Conservation (phyloP, 371 early-diverging fungal species). For the Cokeromyces recurvatus region DNA sequence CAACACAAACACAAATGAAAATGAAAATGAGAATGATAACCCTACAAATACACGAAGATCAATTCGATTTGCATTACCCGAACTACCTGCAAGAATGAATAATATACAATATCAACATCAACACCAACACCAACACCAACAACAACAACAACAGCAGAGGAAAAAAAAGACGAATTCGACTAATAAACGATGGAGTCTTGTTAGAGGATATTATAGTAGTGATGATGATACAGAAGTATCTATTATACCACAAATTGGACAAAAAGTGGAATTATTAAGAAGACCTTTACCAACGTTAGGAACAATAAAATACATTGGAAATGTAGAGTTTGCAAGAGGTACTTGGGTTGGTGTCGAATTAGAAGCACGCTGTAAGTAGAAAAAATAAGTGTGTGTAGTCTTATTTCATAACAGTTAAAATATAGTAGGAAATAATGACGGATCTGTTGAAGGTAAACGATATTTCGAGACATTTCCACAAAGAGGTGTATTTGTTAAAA, state of each 20-base stretch:
- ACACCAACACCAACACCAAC: not conserved
- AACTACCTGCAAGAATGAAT: constrained; percentile 9
- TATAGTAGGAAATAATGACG: constrained; percentile 38
- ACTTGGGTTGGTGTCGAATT: constrained; percentile 45
- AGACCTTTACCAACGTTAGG: constrained; percentile 39
- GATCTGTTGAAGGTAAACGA: constrained; percentile 27
- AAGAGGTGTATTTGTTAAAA: constrained; percentile 35
- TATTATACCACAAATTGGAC: constrained; percentile 27
- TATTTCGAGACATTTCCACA: constrained; percentile 42
- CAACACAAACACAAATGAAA: not conserved
- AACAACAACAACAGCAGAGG: constrained; percentile 13
- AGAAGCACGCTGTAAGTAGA: constrained; percentile 34
- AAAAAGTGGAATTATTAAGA: constrained; percentile 33
- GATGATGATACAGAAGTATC: constrained; percentile 22
- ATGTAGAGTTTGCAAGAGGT: constrained; percentile 39
- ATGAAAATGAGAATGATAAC: not conserved
- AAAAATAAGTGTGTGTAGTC: not conserved
- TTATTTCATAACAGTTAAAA: not conserved
- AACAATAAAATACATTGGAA: constrained; percentile 39
- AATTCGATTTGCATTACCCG: constrained; percentile 14
- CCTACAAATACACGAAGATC: not conserved
- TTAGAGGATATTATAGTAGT: constrained; percentile 18
- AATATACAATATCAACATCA: not conserved
- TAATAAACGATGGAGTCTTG: constrained; percentile 16
- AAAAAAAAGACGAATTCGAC: constrained; percentile 18